Evolutionary conservation across 2,329 filamentous ascomycete genomes (phyloP), one percentile per base, ranked within the genome.

Genomic region (Colletotrichum higginsianum): DNA sequence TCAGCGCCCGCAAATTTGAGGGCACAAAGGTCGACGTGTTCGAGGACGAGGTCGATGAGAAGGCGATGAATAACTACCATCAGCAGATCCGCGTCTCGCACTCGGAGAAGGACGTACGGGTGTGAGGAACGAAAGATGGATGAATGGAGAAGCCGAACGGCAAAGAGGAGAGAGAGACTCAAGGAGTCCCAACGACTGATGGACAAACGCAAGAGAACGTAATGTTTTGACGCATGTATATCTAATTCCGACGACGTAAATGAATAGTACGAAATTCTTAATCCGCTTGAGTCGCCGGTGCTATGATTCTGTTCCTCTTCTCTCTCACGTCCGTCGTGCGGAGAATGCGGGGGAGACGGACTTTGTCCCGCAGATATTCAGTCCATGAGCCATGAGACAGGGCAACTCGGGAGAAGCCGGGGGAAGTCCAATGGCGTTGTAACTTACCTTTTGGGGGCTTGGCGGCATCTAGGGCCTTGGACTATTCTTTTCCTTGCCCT

Each of bases 1-100:
- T 96, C 26, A 87, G 88, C 74, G 93, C 94, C 8, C 86, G 94
- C 76, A 92, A 94, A 77, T 97, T 96, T 79, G 88, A 90, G 11
- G 78, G 79, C 30, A 89, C 88, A 2, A 77, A 87, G 71, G 87
- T 90, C 11, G 84, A 90, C 68, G 88, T 89, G 13, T 90, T 90
- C 73, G 83, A 84, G 53, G 86, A 87, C 76, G 79, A 80, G 12
- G 80, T 90, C n/a, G 73, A 49, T 47, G 82, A 81, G 38, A 82
- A 82, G 35, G 80, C 88, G 4, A 80, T 90, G 79, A 79, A 84
- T 61, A 82, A 82, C 47, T 89, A 88, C 76, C 84, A 86, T 73
- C 77, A 85, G 64, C 80, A 83, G 66, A 78, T 81, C 35, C 78
- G 77, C 26, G 73, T 79, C 18, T 74, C 78, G 1, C 77, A 80